Base-by-base conservation (phyloP, 495 filamentous ascomycete species). In the Penicillium macrosclerotiorum region DNA sequence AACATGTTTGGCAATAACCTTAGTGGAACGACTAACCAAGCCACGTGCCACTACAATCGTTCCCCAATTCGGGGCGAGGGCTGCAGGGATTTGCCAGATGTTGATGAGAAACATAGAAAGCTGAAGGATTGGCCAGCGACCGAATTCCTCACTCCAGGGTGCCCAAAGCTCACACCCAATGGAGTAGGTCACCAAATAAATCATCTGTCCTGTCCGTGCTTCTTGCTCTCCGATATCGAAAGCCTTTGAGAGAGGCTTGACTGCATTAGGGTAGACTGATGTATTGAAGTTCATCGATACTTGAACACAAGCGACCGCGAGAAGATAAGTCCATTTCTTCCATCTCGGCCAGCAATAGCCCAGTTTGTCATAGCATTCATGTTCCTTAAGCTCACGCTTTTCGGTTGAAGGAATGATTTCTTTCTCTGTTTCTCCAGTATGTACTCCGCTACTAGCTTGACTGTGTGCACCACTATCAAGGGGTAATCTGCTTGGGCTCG, bases 141-240 rank as follows among this genome's bases (percentile, higher is more conserved):
- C 86, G 35, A 85, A 72, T 55, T 90, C 86, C 62, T 90, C 86
- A 39, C 75, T 81, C 84, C 86, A 90, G 0, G 86, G 86, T 1
- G 86, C 86, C 85, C 85, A 90, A 3, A 90, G 68, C 60, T 89
- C 86, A 58, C 84, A 89, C 4, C 86, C 86, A 59, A 90, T 83
- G 13, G 84, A 84, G 55, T 90, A 90, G 3, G 76, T 66, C 39
- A 89, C 68, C 33, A 90, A 70, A 64, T 86, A 90, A 49, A 85
- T 74, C 56, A 81, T 80, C 24, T 84, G 81, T 22, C 82, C 84
- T 5, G 74, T 63, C 7, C 85, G 76, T 2, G 83, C 85, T 1
- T 75, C 73, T 49, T 86, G 82, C 17, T 67, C 63, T 50, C 77
- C 78, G 35, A 89, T 78, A n/a, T 68, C 30, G 59, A 84, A 89